Evolutionary conservation across 1,284 basidiomycete genomes (phyloP), one percentile per base, ranked within the genome.

Genomic region (Trametes sp.): DNA sequence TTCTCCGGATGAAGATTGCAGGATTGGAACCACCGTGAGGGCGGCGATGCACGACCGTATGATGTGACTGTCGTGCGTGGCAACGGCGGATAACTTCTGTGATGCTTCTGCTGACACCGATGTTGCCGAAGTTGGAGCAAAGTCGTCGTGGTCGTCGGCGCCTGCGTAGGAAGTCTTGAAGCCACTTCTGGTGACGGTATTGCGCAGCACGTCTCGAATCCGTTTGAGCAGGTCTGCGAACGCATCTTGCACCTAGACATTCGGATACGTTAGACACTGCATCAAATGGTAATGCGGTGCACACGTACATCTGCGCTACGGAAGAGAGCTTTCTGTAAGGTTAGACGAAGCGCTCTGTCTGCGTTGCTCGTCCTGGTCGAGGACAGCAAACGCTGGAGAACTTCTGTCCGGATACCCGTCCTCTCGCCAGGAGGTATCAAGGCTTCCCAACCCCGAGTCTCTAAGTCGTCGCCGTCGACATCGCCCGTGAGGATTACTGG

Each of bases 351-450:
- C 63, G 41, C 49, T 54, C 58, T 54, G 60, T 53, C 36, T 57
- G 62, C 46, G 42, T 53, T 54, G 19, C 62, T 44, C 35, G 57
- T 31, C n/a, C 59, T 57, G 21, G 29, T 48, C 11, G 67, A 64
- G 0, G 57, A 61, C 29, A 76, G 76, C 41, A 88, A 69, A 31
- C 65, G 64, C 45, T 71, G 74, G 44, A 92, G 76, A 0, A 81
- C 75, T 52, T 84, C 80, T 10, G 79, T 78, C 63, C 87, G 83
- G 59, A 95, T 89, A 1, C 92, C 94, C 10, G 89, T 89, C 3
- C 83, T 81, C 11, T 74, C 56, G 41, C 84, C 85, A n/a, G 94
- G 88, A 29, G 80, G 76, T 14, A 92, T 75, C 66, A 95, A 76
- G 2, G 87, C 82, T 14, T 82, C 78, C 82, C 85, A 88, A 4